phyloP scores from a whole-genome alignment of 352 stramenopile species.

The Pythium folliculosum region DNA sequence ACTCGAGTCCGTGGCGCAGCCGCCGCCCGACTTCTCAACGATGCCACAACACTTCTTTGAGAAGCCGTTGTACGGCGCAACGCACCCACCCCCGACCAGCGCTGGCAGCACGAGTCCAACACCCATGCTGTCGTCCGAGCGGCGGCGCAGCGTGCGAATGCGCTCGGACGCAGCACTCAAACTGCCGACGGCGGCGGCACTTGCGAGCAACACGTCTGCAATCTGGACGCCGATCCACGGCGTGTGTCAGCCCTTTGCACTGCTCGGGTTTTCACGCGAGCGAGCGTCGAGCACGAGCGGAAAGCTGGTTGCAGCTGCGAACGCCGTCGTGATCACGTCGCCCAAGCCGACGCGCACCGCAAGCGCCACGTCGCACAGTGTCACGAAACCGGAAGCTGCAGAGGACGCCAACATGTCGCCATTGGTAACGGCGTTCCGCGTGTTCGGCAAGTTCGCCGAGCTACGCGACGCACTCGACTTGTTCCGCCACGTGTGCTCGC shows the following conservation, averaged over 20 bases:
- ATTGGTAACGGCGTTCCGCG: slow-evolving; percentile 46
- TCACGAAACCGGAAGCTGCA: neutral
- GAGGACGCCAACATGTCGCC: neutral
- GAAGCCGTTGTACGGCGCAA: slow-evolving; percentile 24
- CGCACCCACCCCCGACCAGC: neutral
- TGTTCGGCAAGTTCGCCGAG: slow-evolving; percentile 75
- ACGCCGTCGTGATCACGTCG: neutral
- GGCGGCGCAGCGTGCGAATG: slow-evolving; percentile 38
- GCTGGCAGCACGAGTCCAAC: slow-evolving; percentile 3
- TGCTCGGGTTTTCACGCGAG: slow-evolving; percentile 68
- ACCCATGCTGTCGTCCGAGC: slow-evolving; percentile 4
- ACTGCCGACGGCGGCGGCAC: slow-evolving; percentile 18
- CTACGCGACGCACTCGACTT: slow-evolving; percentile 59
- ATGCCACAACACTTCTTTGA: slow-evolving; percentile 18
- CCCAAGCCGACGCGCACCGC: neutral
- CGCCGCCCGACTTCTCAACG: neutral
- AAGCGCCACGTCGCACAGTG: slow-evolving; percentile 3
- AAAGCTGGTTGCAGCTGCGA: neutral
- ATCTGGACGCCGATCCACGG: slow-evolving; percentile 80
- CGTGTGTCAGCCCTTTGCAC: slow-evolving; percentile 68
- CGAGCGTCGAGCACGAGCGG: neutral
- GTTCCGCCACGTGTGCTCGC: slow-evolving; percentile 65
- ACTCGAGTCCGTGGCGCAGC: slow-evolving; percentile 11
- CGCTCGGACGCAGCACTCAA: slow-evolving; percentile 32
- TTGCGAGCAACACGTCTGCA: slow-evolving; percentile 18